Evolutionary conservation across 2,329 filamentous ascomycete species (phyloP).

Genomic region (Xylariaceae sp.): DNA sequence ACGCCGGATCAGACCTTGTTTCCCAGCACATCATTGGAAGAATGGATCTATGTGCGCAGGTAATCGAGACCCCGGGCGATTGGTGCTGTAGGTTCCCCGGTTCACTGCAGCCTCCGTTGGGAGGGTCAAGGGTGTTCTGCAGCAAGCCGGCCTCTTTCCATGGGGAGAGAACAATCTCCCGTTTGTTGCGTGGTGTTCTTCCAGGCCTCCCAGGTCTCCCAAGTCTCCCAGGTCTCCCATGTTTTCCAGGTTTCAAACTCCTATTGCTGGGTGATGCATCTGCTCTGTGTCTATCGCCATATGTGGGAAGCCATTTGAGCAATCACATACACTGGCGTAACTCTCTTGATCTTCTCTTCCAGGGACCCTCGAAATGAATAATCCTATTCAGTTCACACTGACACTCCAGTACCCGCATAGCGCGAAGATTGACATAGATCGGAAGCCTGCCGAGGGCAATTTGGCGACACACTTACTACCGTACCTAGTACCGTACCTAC

Average conservation of each 20-base stretch:
- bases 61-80: slow-evolving; percentile 4
- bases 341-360: neutral
- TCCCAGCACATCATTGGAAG: slow-evolving; percentile 19
- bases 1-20: slow-evolving; percentile 19
- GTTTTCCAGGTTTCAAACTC: neutral
- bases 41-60: slow-evolving; percentile 16
- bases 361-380: neutral
- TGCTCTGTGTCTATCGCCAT: neutral
- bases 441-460: neutral
- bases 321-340: neutral
- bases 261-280: neutral
- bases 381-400: neutral
- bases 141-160: slow-evolving; percentile 16
- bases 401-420: neutral
- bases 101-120: slow-evolving; percentile 25
- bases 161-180: slow-evolving; percentile 22
- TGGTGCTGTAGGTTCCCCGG: slow-evolving; percentile 23
- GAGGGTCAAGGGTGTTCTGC: slow-evolving; percentile 30
- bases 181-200: slow-evolving; percentile 15
- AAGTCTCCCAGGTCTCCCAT: too few species aligned
- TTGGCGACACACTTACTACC: neutral
- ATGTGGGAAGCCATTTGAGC: slow-evolving; percentile 7
- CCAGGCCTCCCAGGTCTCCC: too few species aligned
- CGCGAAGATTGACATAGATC: neutral
- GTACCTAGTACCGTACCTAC: too few species aligned